These are phyloP conservation scores for Lachnellula subtilissima DNA, from an alignment of 2,329 filamentous ascomycete genomes.

Conservation along the genomic window DNA sequence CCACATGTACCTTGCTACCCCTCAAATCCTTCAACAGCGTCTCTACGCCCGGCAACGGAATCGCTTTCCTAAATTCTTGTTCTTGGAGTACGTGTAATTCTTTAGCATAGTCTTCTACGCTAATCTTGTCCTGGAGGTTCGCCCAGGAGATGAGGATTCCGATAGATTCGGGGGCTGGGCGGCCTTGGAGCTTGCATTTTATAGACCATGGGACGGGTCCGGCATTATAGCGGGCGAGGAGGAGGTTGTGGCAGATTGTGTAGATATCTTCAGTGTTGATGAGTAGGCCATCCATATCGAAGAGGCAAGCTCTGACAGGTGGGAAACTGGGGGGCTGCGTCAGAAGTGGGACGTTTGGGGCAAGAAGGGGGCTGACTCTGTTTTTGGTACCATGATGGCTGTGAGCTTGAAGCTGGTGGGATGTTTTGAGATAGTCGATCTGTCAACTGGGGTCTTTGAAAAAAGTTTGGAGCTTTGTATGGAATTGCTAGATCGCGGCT, in stretches of 20 bases:
- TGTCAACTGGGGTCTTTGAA: neutral
- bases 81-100: constrained; percentile 61
- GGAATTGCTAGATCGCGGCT: too few relatives aligned
- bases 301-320: constrained; percentile 82
- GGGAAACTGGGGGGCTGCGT: constrained; percentile 53
- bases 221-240: constrained; percentile 69
- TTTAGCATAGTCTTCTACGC: constrained; percentile 58
- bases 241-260: constrained; percentile 74
- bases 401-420: neutral
- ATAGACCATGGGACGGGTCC: constrained; percentile 80
- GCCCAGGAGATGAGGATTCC: constrained; percentile 75
- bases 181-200: constrained; percentile 69
- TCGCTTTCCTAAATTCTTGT: constrained; percentile 64
- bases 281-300: constrained; percentile 97
- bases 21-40: constrained; percentile 58
- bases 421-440: neutral
- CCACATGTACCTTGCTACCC: constrained; percentile 58
- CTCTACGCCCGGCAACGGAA: constrained; percentile 72
- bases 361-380: constrained; percentile 13
- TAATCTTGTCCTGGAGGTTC: constrained; percentile 61
- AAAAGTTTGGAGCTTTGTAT: neutral
- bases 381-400: constrained; percentile 14
- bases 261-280: constrained; percentile 91
- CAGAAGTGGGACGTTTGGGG: neutral
- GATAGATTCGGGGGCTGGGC: constrained; percentile 37